Evolutionary conservation across 805 yeast genomes (phyloP).

Genomic region (Huiozyma naganishii): DNA sequence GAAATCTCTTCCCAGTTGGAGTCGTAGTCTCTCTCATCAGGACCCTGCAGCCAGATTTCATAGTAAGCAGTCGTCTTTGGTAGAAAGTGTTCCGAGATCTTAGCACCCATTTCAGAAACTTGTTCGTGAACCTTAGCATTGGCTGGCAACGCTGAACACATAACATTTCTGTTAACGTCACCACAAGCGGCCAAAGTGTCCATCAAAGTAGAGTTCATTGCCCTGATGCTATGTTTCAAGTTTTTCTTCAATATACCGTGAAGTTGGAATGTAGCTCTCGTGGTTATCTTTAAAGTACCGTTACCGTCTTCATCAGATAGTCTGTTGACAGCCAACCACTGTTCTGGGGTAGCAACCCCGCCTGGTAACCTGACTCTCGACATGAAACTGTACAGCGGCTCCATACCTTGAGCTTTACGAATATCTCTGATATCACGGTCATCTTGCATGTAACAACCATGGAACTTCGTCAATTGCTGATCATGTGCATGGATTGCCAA

Average conservation of each 20-base stretch:
- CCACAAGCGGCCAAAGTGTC: slow-evolving; percentile 98
- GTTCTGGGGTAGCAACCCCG: slow-evolving; percentile 76
- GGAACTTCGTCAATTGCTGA: slow-evolving; percentile 93
- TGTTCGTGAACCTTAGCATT: slow-evolving; percentile 75
- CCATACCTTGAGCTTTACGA: slow-evolving; percentile 83
- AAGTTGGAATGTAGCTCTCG: slow-evolving; percentile 93
- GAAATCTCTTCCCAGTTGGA: slow-evolving; percentile 55
- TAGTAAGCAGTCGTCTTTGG: slow-evolving; percentile 94
- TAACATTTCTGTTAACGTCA: slow-evolving; percentile 94
- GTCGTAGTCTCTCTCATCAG: slow-evolving; percentile 56
- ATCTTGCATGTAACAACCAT: slow-evolving; percentile 97
- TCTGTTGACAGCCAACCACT: slow-evolving; percentile 80
- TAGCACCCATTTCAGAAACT: slow-evolving; percentile 49
- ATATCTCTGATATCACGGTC: slow-evolving; percentile 93
- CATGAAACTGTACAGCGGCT: slow-evolving; percentile 96
- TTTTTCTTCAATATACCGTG: slow-evolving; percentile 90
- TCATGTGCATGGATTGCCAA: slow-evolving; percentile 68
- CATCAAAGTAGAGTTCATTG: slow-evolving; percentile 80
- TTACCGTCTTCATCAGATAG: slow-evolving; percentile 77
- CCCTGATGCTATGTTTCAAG: slow-evolving; percentile 82
- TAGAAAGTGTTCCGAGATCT: slow-evolving; percentile 69
- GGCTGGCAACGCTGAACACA: slow-evolving; percentile 80
- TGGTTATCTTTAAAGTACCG: slow-evolving; percentile 87
- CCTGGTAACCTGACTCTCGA: slow-evolving; percentile 93
- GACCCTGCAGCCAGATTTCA: slow-evolving; percentile 91